Evolutionary conservation across 1,139 yeast genomes (phyloP).

Genomic region (Debaryomyces subglobosus): DNA sequence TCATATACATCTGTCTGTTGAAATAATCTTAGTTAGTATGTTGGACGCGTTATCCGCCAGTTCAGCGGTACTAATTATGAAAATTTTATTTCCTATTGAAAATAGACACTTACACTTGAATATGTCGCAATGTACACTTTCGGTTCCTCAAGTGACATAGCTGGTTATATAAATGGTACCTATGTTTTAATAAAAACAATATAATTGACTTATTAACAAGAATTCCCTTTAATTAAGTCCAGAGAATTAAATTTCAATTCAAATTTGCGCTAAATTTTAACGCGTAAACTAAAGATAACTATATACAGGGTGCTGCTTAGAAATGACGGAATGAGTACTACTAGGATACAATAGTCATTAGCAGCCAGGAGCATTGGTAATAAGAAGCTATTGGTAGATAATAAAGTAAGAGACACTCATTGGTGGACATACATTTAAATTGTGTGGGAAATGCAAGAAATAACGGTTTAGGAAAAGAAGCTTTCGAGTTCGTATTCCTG

Average conservation of each 20-base stretch:
- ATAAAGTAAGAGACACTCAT: neutral
- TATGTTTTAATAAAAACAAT: slow-evolving; percentile 1
- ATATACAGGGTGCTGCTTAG: slow-evolving; percentile 4
- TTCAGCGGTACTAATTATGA: slow-evolving; percentile 1
- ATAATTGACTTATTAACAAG: slow-evolving; percentile 5
- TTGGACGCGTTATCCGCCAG: slow-evolving; percentile 6
- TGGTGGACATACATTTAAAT: neutral
- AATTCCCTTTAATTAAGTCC: slow-evolving; percentile 1
- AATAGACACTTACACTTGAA: slow-evolving; percentile 26
- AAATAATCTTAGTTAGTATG: slow-evolving; percentile 17
- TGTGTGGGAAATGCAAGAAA: neutral
- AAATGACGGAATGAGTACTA: neutral
- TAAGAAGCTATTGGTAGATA: neutral
- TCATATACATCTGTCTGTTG: slow-evolving; percentile 74
- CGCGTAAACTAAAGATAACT: slow-evolving; percentile 1
- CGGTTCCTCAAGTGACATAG: slow-evolving; percentile 21
- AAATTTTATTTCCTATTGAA: neutral
- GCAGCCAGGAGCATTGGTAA: neutral
- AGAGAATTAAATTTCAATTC: slow-evolving; percentile 7
- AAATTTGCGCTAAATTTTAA: slow-evolving; percentile 3
- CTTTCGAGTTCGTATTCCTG: neutral
- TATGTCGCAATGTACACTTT: slow-evolving; percentile 32
- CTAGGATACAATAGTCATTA: neutral
- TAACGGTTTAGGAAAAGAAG: neutral
- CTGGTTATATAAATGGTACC: slow-evolving; percentile 7